Conservation (phyloP, 371 early-diverging fungal genomes). For the Mortierella sp. region DNA sequence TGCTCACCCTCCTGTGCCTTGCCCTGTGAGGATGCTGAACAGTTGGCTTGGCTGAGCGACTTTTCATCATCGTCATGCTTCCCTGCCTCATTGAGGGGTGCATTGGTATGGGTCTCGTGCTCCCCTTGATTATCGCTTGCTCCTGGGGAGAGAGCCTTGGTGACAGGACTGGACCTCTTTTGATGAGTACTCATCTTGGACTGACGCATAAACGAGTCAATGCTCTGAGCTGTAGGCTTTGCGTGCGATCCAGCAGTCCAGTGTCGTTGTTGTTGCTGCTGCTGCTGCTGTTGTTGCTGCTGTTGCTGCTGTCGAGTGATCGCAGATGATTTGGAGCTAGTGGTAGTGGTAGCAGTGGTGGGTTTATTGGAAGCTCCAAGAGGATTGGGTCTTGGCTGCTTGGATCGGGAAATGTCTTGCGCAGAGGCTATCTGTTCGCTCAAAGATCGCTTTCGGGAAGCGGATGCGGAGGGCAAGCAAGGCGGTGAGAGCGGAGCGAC, state of each 20-base stretch:
- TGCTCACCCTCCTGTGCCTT: constrained; percentile 13
- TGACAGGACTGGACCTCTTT: constrained; percentile 32
- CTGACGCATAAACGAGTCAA: constrained; percentile 41
- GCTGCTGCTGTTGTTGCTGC: constrained; percentile 14
- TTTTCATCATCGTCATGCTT: background rate
- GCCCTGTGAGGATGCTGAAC: background rate
- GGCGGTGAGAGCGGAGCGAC: background rate
- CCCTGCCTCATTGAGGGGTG: background rate
- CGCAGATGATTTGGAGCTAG: constrained; percentile 8
- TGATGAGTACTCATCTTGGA: constrained; percentile 52
- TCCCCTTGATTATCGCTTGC: background rate
- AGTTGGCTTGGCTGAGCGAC: background rate
- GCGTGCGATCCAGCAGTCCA: too few relatives aligned
- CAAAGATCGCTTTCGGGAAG: constrained; percentile 27
- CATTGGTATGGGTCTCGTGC: background rate
- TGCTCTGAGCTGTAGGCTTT: constrained; percentile 11
- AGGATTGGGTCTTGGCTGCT: constrained; percentile 20
- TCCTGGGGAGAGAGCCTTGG: constrained; percentile 13
- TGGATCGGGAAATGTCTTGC: constrained; percentile 13
- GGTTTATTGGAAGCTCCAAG: background rate
- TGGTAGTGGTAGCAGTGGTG: constrained; percentile 1
- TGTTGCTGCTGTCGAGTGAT: constrained; percentile 26
- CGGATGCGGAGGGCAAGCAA: background rate
- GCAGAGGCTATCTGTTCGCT: constrained; percentile 18
- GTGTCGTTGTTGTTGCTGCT: constrained; percentile 2